Evolutionary conservation across 345 rosid genomes (phyloP), one percentile per base, ranked within the genome.

Genomic region (Reutealis trisperma): DNA sequence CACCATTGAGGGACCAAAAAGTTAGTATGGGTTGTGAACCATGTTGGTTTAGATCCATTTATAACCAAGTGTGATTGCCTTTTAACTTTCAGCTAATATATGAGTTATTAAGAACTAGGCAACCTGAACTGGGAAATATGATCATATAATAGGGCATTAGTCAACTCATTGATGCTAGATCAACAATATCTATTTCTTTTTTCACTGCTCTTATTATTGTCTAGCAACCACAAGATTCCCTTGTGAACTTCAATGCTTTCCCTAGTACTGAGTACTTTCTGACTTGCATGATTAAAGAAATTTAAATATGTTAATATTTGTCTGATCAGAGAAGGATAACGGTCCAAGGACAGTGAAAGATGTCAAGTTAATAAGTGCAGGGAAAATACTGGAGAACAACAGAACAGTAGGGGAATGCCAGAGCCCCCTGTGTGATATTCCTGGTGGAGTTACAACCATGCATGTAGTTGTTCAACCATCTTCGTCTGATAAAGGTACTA

Each of bases 401-500:
- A 90, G 87, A 84, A 93, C 92, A 4, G 78, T 93, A 45, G 90
- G 89, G 32, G 98, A 92, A 73, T 96, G 96, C 77, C 90, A 82
- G 76, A 93, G 93, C 78, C 96, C 98, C 5, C 86, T 96, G 27
- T 88, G 91, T 78, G 93, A 89, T 79, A 83, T 89, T 47, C 93
- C 93, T 21, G 96, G 93, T 37, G 92, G 94, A 59, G 93, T 96
- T 71, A 96, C 96, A 78, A 96, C 99, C 44, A 96, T 96, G 98
- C 99, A 96, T 27, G 98, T 96, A 37, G 87, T 96, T 80, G 91
- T 96, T 85, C 98, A 96, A 82, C 93, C 93, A 54, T 90, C 93
- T 19, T 58, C 92, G 8, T 7, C 60, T 15, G 98, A 90, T 25
- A 96, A 89, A 88, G 99, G 99, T 94, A 85, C 68, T 18, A 24